Percentiles rank a stretch among this genome's conserved stretches.
These are phyloP conservation scores for Lichtheimia corymbifera DNA, from an alignment of 371 early-diverging fungal genomes.

Conservation along the genomic window DNA sequence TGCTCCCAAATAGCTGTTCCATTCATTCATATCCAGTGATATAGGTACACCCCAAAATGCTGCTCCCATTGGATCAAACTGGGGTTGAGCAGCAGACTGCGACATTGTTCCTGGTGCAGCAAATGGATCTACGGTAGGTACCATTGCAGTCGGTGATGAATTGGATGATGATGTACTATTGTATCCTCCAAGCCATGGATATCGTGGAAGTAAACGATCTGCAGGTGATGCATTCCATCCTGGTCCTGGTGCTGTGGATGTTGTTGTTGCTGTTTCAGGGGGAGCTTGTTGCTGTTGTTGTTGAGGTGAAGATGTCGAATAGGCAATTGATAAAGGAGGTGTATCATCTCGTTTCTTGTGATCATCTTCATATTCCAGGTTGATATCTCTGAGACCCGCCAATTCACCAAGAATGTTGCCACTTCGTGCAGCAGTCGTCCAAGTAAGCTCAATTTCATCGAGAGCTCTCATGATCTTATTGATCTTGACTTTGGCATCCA, in stretches of 20 bases:
- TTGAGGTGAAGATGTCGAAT: constrained; percentile 15
- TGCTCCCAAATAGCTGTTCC: constrained; percentile 1
- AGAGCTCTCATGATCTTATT: constrained; percentile 37
- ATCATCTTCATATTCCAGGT: constrained; percentile 19
- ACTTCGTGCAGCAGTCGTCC: constrained; percentile 37
- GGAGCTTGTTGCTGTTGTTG: constrained; percentile 4
- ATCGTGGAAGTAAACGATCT: neutral
- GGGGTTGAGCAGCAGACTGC: constrained; percentile 11
- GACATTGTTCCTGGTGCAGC: constrained; percentile 38
- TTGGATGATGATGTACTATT: neutral
- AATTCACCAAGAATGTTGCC: constrained; percentile 48
- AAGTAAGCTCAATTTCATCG: constrained; percentile 37
- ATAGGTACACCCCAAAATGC: constrained; percentile 12
- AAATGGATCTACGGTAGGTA: constrained; percentile 40
- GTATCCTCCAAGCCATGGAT: neutral
- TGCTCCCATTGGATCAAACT: neutral
- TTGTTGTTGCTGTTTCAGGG: neutral
- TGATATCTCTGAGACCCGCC: constrained; percentile 40
- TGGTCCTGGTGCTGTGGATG: neutral
- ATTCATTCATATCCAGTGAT: constrained; percentile 4
- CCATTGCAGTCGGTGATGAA: neutral
- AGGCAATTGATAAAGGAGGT: constrained; percentile 17
- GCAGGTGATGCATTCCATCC: neutral
- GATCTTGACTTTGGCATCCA: constrained; percentile 35
- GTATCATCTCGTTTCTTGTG: constrained; percentile 10